Conservation (phyloP, 768 basidiomycete genomes). For the Russula brevipes region DNA sequence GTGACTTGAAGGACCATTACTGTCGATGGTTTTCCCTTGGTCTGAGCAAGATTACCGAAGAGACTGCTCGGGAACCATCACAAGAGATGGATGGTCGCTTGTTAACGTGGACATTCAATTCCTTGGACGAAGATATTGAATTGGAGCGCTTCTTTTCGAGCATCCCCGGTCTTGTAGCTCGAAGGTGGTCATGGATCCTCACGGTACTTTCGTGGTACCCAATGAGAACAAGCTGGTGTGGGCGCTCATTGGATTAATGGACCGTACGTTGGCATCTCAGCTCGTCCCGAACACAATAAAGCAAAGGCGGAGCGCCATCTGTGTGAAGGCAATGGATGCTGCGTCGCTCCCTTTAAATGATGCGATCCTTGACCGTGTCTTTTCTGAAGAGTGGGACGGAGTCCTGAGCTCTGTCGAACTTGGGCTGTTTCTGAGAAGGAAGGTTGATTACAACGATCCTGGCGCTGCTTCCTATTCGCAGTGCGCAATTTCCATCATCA, state of each 20-base stretch:
- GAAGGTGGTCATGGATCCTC: background rate
- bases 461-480: background rate
- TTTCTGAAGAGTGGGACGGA: conserved; percentile 5
- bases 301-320: background rate
- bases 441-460: background rate
- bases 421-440: background rate
- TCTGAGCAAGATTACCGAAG: background rate
- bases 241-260: background rate
- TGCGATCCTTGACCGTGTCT: background rate
- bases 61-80: background rate
- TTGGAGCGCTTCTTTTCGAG: conserved; percentile 7
- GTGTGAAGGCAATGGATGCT: background rate
- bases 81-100: background rate
- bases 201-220: background rate
- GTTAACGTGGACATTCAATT: background rate
- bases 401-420: conserved; percentile 8
- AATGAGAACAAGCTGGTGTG: background rate
- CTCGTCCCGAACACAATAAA: background rate
- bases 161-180: background rate
- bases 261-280: background rate
- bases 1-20: background rate
- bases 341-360: background rate
- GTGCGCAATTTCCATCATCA: background rate
- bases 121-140: background rate
- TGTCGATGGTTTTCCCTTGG: background rate